phyloP scores from a whole-genome alignment of 2,329 filamentous ascomycete species.

The Calonectria crousiana region DNA sequence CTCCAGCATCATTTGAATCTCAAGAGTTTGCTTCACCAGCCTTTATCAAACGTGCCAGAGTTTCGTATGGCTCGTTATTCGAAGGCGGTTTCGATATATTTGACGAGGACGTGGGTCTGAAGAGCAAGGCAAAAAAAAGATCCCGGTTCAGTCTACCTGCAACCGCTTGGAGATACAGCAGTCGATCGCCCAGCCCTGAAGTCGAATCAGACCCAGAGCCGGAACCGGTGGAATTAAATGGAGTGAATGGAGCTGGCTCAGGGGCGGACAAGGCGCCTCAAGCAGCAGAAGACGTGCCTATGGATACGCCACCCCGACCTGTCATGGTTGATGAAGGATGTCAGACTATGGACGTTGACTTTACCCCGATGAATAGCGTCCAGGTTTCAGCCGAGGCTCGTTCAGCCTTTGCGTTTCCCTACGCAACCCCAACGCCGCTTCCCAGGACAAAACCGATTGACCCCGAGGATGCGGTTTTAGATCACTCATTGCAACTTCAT shows the following conservation, averaged over 20 bases:
- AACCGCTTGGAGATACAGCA: constrained; percentile 79
- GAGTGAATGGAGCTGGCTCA: constrained; percentile 27
- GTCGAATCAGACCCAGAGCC: constrained; percentile 49
- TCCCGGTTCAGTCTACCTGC: constrained; percentile 76
- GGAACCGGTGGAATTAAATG: constrained; percentile 37
- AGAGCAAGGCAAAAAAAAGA: constrained; percentile 67
- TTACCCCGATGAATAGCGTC: constrained; percentile 44
- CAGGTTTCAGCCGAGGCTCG: constrained; percentile 45
- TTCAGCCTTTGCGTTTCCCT: constrained; percentile 39
- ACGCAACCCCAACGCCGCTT: constrained; percentile 39
- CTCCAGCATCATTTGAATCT: constrained; percentile 52
- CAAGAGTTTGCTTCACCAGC: constrained; percentile 81
- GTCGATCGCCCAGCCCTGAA: constrained; percentile 78
- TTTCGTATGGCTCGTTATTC: constrained; percentile 77
- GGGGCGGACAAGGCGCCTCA: constrained; percentile 22
- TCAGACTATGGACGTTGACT: constrained; percentile 48
- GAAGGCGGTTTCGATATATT: constrained; percentile 76
- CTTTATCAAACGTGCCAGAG: constrained; percentile 78
- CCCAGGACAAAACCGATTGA: constrained; percentile 36
- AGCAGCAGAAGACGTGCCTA: constrained; percentile 25
- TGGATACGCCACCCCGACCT: constrained; percentile 37
- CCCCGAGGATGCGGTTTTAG: constrained; percentile 15
- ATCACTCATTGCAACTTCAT: constrained; percentile 29
- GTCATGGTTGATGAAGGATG: constrained; percentile 53
- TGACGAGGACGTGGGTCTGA: constrained; percentile 66